These are phyloP conservation scores for Silene vulgaris DNA, from an alignment of 179 eudicot species.

Conservation along the genomic window DNA sequence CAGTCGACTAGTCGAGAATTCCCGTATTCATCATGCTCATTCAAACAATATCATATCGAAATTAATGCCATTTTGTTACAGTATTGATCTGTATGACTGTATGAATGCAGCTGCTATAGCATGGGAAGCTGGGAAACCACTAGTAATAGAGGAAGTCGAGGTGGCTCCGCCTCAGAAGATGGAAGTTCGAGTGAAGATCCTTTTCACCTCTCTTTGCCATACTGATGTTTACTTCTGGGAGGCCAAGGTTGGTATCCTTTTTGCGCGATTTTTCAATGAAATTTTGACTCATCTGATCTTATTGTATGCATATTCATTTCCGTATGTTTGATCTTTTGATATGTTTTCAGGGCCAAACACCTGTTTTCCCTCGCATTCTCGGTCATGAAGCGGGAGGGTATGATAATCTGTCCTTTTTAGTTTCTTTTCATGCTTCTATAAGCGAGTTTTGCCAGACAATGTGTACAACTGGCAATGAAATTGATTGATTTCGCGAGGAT, in stretches of 20 bases:
- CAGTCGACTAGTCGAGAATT: too few species aligned
- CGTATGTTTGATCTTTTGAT: background rate
- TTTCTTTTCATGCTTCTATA: background rate
- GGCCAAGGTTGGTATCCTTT: slow-evolving; percentile 29
- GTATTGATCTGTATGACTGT: background rate
- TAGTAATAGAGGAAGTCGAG: slow-evolving; percentile 40
- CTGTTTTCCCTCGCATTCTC: slow-evolving; percentile 41
- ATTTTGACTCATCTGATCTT: background rate
- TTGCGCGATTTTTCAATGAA: background rate
- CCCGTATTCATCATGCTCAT: too few species aligned
- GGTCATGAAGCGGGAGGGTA: slow-evolving; percentile 48
- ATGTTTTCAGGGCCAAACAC: slow-evolving; percentile 39
- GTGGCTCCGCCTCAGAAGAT: slow-evolving; percentile 44
- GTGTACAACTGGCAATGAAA: too few species aligned
- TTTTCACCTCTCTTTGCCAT: slow-evolving; percentile 44
- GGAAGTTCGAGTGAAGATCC: slow-evolving; percentile 46
- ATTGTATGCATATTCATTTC: background rate
- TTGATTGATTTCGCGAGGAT: background rate
- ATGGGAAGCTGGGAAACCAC: slow-evolving; percentile 50
- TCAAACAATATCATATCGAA: too few species aligned
- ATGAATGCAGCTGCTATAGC: slow-evolving; percentile 41
- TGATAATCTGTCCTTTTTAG: background rate
- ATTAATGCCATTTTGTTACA: background rate
- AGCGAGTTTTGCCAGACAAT: too few species aligned
- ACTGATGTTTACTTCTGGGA: slow-evolving; percentile 52